Base-by-base conservation (phyloP, 1,139 yeast genomes). In the Sugiyamaella neomexicana region DNA sequence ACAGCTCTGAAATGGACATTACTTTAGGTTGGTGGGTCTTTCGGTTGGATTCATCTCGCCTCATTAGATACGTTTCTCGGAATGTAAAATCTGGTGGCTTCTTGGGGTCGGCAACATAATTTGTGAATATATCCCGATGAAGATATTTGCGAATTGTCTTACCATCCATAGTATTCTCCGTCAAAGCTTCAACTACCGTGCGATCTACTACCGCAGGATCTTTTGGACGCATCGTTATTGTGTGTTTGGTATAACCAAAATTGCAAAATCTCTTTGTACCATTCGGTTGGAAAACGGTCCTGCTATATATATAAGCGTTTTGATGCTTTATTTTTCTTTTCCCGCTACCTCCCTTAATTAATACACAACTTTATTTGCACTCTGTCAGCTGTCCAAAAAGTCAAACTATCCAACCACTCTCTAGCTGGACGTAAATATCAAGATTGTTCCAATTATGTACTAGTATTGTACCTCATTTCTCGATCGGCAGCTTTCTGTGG, bases 121-220 rank as follows among this genome's bases (percentile, higher is more conserved):
- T 62, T 1, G 71, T 67, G 59, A 67, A 67, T 25, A 67, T 63
- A 38, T 67, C 71, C 15, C 71, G 57, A 53, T 67, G 71, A 42
- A 67, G 62, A 51, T 60, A 63, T 55, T 64, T 63, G 13, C 68
- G 57, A 40, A 47, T 31, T 5, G 17, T 36, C 29, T n/a, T 37
- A 27, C 37, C 29, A 32, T 25, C 45, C 12, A 13, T 45, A 25
- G 27, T 41, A 8, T 31, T 20, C 25, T 20, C 25, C 5, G 25
- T 20, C 25, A 20, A 5, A 20, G 25, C 25, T 20, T 20, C 25
- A 20, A 20, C 25, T 20, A 20, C 25, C 25, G 25, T 20, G 5
- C 25, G 36, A 12, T 20, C 15, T 25, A 7, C 44, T 41, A 20
- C 5, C 25, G 25, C 25, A 20, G 25, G 17, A 25, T 41, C 34